A percentile compares a stretch with the other conserved stretches of the same genome.
phyloP scores from a whole-genome alignment of 306 rosid species.

The Prunus padus region DNA sequence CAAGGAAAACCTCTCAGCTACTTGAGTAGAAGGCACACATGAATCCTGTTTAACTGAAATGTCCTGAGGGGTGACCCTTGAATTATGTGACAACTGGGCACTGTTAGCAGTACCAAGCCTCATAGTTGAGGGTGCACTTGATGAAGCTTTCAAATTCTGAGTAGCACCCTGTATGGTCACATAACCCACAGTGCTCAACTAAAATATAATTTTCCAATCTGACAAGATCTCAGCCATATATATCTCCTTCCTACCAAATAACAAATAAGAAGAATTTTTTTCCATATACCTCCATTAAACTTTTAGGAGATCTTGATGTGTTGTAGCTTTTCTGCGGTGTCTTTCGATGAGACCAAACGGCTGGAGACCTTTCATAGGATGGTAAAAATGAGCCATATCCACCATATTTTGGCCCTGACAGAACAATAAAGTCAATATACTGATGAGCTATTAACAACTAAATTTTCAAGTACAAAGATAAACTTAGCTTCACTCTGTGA shows the following conservation, averaged over 20 bases:
- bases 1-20: slow-evolving; percentile 35
- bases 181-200: slow-evolving; percentile 40
- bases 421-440: slow-evolving; percentile 26
- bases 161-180: slow-evolving; percentile 52
- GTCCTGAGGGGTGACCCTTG: slow-evolving; percentile 36
- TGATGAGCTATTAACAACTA: slow-evolving; percentile 23
- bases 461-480: slow-evolving; percentile 24
- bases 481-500: slow-evolving; percentile 27
- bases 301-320: slow-evolving; percentile 39
- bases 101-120: slow-evolving; percentile 39
- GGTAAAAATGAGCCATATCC: slow-evolving; percentile 85
- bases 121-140: slow-evolving; percentile 29
- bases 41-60: slow-evolving; percentile 36
- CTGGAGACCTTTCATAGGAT: slow-evolving; percentile 42
- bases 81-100: slow-evolving; percentile 30
- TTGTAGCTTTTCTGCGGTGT: slow-evolving; percentile 49
- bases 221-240: slow-evolving; percentile 30
- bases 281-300: slow-evolving; percentile 51
- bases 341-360: slow-evolving; percentile 37
- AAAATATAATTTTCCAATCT: slow-evolving; percentile 32
- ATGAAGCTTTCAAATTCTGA: slow-evolving; percentile 50
- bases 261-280: slow-evolving; percentile 5
- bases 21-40: slow-evolving; percentile 36
- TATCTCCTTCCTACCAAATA: slow-evolving; percentile 32
- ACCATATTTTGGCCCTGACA: slow-evolving; percentile 69